A percentile compares a stretch with the other conserved stretches of the same genome.
These are phyloP conservation scores for Fusarium xylarioides DNA, from an alignment of 2,329 filamentous ascomycete genomes.

Conservation along the genomic window DNA sequence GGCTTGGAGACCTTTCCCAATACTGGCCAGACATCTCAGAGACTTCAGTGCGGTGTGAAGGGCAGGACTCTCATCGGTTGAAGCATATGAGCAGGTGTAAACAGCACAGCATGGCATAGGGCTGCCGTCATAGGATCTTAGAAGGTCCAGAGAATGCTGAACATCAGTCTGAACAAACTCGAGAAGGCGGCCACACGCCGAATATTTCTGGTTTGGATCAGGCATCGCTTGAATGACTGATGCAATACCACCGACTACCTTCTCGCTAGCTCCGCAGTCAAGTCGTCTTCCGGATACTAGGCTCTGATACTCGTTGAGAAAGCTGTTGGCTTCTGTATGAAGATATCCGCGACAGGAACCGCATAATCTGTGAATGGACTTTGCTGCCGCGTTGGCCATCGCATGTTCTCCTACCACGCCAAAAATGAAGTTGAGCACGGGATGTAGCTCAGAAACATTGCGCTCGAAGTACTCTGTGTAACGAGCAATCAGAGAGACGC, in stretches of 20 bases:
- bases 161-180: slow-evolving; percentile 69
- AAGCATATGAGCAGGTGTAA: slow-evolving; percentile 41
- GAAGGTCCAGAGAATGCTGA: slow-evolving; percentile 34
- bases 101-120: slow-evolving; percentile 37
- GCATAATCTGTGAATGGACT: slow-evolving; percentile 77
- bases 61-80: slow-evolving; percentile 53
- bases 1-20: slow-evolving; percentile 77
- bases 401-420: slow-evolving; percentile 69
- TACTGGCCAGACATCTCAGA: slow-evolving; percentile 73
- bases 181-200: slow-evolving; percentile 37
- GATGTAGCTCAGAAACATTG: slow-evolving; percentile 71
- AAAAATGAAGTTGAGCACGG: slow-evolving; percentile 79
- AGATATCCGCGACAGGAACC: slow-evolving; percentile 77
- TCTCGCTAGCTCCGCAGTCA: slow-evolving; percentile 76
- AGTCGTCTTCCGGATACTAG: slow-evolving; percentile 64
- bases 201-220: slow-evolving; percentile 67
- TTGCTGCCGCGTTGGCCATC: slow-evolving; percentile 74
- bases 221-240: slow-evolving; percentile 78
- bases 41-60: slow-evolving; percentile 63
- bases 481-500: slow-evolving; percentile 74
- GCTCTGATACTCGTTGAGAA: slow-evolving; percentile 76
- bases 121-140: slow-evolving; percentile 7
- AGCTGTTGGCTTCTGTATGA: slow-evolving; percentile 72
- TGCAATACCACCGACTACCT: slow-evolving; percentile 77
- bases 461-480: slow-evolving; percentile 82